Base-by-base conservation (phyloP, 2,329 filamentous ascomycete genomes). In the Apiospora kogelbergensis region DNA sequence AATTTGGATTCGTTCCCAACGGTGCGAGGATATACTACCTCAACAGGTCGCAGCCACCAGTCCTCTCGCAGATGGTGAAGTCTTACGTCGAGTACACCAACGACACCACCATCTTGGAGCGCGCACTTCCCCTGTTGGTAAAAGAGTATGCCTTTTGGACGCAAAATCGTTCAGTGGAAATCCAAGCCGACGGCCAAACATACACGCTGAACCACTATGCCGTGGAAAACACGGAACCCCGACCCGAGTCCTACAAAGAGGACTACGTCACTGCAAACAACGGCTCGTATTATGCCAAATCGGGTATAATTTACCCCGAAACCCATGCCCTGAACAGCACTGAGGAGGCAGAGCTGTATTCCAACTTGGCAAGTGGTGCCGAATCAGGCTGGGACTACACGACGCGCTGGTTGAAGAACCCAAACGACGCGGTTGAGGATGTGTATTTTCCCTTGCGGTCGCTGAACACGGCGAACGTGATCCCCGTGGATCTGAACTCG, bases 261-360 rank as follows among this genome's bases (percentile, higher is more conserved):
- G 90, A 92, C 77, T 91, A 88, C 73, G 78, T 84, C 40, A 90
- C 88, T 0, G 90, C 88, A n/a, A 90, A 84, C 75, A 92, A 92
- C 74, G 73, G 78, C 37, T 90, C 89, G 0, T 92, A 91, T 79
- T 89, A 88, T 75, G 84, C 88, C 15, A 73, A 79, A 5, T 84
- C 85, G 1, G 89, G 89, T 30, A 85, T 86, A 60, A 84, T 89
- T 71, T 91, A 90, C 74, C 86, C 88, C 0, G 83, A 85, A 66
- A 82, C 76, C 0, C 76, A 78, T 13, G 72, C 82, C 1, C 83
- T 91, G 20, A 88, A 85, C 71, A 84, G 86, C 4, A 80, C 83
- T 0, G 78, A 90, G 71, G 84, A 84, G 71, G 84, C 81, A 1
- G 75, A 76, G 0, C 78, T 91, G 5, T 92, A 91, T 73, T 81